Percentiles rank a stretch among this genome's conserved stretches.
Evolutionary conservation across 225 moss, liverwort and hornwort genomes (phyloP).

Genomic region (Rhytidiadelphus loreus): DNA sequence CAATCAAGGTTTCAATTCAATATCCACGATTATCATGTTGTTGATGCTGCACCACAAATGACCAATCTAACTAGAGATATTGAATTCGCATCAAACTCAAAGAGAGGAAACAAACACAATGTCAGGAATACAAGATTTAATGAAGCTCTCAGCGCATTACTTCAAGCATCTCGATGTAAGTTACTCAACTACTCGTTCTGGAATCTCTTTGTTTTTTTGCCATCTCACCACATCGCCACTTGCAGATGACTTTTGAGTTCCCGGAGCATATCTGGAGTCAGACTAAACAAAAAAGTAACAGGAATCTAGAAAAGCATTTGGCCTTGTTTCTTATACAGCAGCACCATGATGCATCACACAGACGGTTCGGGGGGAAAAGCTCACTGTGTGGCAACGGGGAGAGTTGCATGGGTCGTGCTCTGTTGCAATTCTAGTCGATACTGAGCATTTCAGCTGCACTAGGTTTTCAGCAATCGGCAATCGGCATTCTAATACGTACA

Average conservation of each 20-base stretch:
- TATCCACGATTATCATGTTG: no score
- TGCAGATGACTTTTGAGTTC: conserved; percentile 58
- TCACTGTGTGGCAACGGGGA: conserved; percentile 35
- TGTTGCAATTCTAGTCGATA: conserved; percentile 80
- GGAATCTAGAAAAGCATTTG: neutral
- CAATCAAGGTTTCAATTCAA: no score
- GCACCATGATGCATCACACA: neutral
- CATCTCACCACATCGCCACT: conserved; percentile 69
- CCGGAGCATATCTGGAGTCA: conserved; percentile 40
- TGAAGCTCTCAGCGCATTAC: neutral
- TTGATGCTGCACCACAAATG: no score
- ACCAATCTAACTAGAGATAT: no score
- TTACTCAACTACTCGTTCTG: conserved; percentile 60
- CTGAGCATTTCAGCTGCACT: conserved; percentile 87
- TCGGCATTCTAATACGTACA: neutral
- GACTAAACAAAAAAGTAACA: neutral
- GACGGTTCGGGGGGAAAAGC: neutral
- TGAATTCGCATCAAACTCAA: no score
- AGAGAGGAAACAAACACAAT: neutral
- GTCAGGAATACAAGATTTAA: neutral
- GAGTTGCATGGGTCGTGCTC: conserved; percentile 55
- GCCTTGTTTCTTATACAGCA: neutral
- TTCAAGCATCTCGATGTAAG: conserved; percentile 46
- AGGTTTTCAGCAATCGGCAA: conserved; percentile 72
- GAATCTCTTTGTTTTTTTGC: conserved; percentile 55